Evolutionary conservation across 1,284 basidiomycete species (phyloP), one percentile per base, ranked within the genome.

Genomic region (Ganoderma resinaceum): DNA sequence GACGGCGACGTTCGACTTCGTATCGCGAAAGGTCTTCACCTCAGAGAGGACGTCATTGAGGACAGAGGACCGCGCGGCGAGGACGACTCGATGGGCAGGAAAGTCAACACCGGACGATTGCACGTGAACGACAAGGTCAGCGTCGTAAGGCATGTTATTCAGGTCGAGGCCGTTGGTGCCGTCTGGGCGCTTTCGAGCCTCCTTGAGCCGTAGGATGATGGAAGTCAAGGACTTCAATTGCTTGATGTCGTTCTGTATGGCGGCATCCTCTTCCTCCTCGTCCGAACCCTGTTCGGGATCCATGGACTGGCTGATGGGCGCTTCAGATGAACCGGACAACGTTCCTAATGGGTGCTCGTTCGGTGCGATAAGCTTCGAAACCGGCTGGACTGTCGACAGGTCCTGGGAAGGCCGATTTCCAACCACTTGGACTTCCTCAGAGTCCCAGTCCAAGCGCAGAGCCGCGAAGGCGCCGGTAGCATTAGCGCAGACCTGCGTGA

Each of bases 391-490:
- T 0, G 78, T 77, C 8, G 86, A 86, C 61, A 98, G 73, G 77
- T 97, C 95, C 62, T 92, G 86, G 6, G 87, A 83, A 29, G 98
- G 80, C 1, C 81, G 81, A 61, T 87, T 85, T 1, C 94, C 94
- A 0, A 80, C 79, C 11, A 93, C 76, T 0, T 79, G 78, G 60
- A 98, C 90, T 18, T 85, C 81, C 1, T 82, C 82, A 0, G 93
- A 88, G 35, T 81, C 80, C 59, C 90, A 91, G 71, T 98, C 95
- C 3, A 91, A 85, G 31, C 93, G 87, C 59, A 99, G 83, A 0
- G 95, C 97, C 2, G 91, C 96, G 79, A 95, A 97, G 0, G 95
- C 94, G 4, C 97, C 97, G 0, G 94, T 92, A 69, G 90, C 93
- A 76, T 96, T 99, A 3, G 94, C 91, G 61, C 91, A 92, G 4